These are phyloP conservation scores for Schizopora paradoxa DNA, from an alignment of 1,284 basidiomycete genomes.

Conservation along the genomic window DNA sequence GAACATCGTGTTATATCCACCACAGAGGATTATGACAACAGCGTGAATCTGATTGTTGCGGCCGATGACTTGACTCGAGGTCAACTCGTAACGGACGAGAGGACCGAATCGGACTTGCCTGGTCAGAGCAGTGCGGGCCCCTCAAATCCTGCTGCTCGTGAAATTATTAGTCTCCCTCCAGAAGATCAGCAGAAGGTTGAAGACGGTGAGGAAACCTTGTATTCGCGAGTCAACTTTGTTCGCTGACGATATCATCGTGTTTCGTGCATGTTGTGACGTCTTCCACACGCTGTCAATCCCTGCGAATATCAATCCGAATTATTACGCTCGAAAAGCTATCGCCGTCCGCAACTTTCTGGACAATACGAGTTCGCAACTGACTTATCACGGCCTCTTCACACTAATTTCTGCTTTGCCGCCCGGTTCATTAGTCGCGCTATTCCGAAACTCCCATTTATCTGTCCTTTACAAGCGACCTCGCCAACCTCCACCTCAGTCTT, in stretches of 20 bases:
- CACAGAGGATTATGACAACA: conserved; percentile 62
- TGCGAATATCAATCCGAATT: no score
- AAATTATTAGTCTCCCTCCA: conserved; percentile 34
- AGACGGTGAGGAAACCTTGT: conserved; percentile 60
- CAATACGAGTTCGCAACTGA: conserved; percentile 73
- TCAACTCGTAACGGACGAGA: conserved; percentile 30
- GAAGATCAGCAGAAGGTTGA: conserved; percentile 56
- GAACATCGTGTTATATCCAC: conserved; percentile 53
- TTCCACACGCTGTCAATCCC: no score
- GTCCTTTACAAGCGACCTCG: conserved; percentile 70
- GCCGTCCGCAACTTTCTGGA: conserved; percentile 68
- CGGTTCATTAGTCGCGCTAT: conserved; percentile 68
- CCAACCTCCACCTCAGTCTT: conserved; percentile 1
- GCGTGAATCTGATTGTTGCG: conserved; percentile 68
- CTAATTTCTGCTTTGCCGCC: conserved; percentile 52
- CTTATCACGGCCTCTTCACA: conserved; percentile 76
- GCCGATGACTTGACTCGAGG: conserved; percentile 71
- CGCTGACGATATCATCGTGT: no score
- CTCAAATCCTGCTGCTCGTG: conserved; percentile 3
- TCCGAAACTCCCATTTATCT: conserved; percentile 85
- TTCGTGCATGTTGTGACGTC: no score
- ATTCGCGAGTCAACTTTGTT: no score
- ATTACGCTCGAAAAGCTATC: conserved; percentile 60
- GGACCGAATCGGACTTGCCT: conserved; percentile 6
- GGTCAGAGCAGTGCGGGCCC: conserved; percentile 11